Percentiles rank a stretch among this genome's conserved stretches.
phyloP scores from a whole-genome alignment of 78 protist species.

The Creolimax fragrantissima region DNA sequence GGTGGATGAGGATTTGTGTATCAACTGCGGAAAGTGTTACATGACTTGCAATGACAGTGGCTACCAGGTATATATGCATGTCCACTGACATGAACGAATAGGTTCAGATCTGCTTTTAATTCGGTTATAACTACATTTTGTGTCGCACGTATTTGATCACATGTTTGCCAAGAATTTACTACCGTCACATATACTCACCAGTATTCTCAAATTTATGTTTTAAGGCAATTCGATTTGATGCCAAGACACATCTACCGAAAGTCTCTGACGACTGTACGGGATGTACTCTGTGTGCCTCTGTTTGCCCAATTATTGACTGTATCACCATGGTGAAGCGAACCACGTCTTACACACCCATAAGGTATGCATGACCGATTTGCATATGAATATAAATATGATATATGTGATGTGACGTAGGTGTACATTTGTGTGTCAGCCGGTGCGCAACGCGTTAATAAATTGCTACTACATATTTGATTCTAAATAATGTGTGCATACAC shows the following conservation, averaged over 20 bases:
- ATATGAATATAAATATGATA: too few species aligned
- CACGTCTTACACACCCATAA: slow-evolving; percentile 26
- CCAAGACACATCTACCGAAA: slow-evolving; percentile 74
- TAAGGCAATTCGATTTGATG: slow-evolving; percentile 66
- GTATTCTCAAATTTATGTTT: too few species aligned
- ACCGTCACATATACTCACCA: too few species aligned
- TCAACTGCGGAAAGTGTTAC: slow-evolving; percentile 93
- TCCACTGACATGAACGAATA: neutral
- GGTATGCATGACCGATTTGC: neutral
- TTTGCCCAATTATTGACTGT: slow-evolving; percentile 83
- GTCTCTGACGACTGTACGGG: slow-evolving; percentile 85
- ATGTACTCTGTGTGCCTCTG: slow-evolving; percentile 72
- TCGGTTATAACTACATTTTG: neutral
- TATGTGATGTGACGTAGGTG: too few species aligned
- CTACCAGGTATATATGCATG: slow-evolving; percentile 40
- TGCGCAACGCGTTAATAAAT: too few species aligned
- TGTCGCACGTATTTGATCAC: neutral
- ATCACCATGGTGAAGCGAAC: slow-evolving; percentile 79
- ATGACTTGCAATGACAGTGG: slow-evolving; percentile 86
- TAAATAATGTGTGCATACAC: too few species aligned
- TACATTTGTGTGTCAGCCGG: too few species aligned
- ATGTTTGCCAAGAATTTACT: too few species aligned
- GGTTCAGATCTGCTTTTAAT: neutral
- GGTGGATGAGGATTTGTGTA: slow-evolving; percentile 83
- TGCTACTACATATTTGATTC: too few species aligned